Evolutionary conservation across 805 yeast genomes (phyloP).

Genomic region (Cyberlindnera americana): DNA sequence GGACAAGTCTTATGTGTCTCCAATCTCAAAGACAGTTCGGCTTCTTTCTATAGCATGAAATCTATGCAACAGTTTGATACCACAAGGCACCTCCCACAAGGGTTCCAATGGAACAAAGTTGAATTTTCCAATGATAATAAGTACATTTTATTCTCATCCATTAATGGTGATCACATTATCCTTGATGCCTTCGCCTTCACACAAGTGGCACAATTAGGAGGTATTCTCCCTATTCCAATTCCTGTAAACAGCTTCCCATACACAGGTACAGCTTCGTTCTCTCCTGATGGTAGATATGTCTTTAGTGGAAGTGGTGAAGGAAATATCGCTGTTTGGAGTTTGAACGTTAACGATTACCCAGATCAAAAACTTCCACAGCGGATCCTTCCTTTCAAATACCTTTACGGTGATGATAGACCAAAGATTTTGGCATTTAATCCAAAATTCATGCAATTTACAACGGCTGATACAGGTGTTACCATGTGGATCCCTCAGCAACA

Average conservation of each 20-base stretch:
- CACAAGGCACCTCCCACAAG: conserved; percentile 36
- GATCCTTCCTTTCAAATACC: conserved; percentile 16
- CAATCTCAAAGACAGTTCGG: conserved; percentile 37
- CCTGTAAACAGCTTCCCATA: conserved; percentile 43
- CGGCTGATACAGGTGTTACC: conserved; percentile 21
- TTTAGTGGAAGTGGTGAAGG: conserved; percentile 59
- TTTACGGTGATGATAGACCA: conserved; percentile 33
- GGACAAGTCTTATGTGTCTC: conserved; percentile 79
- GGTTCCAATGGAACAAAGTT: conserved; percentile 53
- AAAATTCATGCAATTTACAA: conserved; percentile 29
- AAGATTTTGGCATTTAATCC: conserved; percentile 40
- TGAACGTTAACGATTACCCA: conserved; percentile 37
- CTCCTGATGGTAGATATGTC: conserved; percentile 65
- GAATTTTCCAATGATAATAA: conserved; percentile 82
- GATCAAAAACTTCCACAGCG: conserved; percentile 27
- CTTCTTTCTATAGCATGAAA: conserved; percentile 60
- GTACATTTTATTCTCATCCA: conserved; percentile 53
- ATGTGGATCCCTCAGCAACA: conserved; percentile 23
- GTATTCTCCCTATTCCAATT: conserved; percentile 40
- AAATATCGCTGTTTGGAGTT: conserved; percentile 39
- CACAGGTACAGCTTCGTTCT: conserved; percentile 54
- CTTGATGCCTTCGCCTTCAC: conserved; percentile 69
- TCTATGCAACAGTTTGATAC: conserved; percentile 40
- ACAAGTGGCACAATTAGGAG: conserved; percentile 42
- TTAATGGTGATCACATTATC: conserved; percentile 55